These are phyloP conservation scores for Fusarium brevicatenulatum DNA, from an alignment of 2,329 filamentous ascomycete species.

Conservation along the genomic window DNA sequence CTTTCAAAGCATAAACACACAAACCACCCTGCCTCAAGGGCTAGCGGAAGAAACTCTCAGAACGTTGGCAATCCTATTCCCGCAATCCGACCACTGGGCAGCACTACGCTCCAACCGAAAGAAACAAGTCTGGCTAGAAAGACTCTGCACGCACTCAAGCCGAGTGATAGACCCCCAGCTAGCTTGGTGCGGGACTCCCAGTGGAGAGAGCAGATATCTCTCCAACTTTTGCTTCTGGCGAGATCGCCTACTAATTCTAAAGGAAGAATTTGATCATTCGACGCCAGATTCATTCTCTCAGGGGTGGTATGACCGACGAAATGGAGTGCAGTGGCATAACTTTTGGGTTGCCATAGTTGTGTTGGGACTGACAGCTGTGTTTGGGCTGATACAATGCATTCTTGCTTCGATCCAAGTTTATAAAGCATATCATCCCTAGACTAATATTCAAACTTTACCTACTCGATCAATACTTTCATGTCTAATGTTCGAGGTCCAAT, in stretches of 20 bases:
- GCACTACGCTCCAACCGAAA: accelerated
- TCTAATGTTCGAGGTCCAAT: no score
- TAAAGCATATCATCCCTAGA: neutral
- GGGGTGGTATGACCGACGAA: neutral
- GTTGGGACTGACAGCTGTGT: neutral
- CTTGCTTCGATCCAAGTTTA: neutral
- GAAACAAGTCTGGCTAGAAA: neutral
- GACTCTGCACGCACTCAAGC: neutral
- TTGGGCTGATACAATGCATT: neutral
- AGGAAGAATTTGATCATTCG: neutral
- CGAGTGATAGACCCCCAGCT: accelerated
- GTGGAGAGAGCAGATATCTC: neutral
- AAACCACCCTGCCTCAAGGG: accelerated
- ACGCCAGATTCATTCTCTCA: neutral
- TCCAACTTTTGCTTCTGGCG: neutral
- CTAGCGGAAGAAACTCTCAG: accelerated
- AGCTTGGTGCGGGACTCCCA: neutral
- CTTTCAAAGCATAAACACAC: accelerated
- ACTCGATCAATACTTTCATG: accelerated
- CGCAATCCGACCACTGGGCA: accelerated
- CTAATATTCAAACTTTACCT: accelerated
- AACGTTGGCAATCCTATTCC: accelerated
- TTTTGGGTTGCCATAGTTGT: neutral
- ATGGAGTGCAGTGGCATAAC: neutral
- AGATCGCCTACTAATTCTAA: accelerated